These are phyloP conservation scores for Pseudogymnoascus sp. DNA, from an alignment of 2,329 filamentous ascomycete genomes.

Conservation along the genomic window DNA sequence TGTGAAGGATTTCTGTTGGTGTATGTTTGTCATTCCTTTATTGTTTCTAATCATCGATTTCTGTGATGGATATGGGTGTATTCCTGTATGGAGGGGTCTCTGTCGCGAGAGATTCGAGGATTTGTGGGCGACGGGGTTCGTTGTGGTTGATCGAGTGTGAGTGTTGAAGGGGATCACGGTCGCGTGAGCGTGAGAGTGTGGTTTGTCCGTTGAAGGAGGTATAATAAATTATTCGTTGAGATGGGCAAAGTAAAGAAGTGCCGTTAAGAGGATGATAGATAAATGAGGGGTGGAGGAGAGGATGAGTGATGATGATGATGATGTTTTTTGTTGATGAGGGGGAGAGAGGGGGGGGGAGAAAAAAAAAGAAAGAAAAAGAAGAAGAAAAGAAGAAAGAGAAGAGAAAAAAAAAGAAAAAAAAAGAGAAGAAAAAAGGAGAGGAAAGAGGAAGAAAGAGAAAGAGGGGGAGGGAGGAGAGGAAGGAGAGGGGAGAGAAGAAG, in stretches of 20 bases:
- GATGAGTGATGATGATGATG: slow-evolving; percentile 17
- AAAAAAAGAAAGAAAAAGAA: too few relatives aligned
- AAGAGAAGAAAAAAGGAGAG: too few relatives aligned
- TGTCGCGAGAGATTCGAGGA: slow-evolving; percentile 15
- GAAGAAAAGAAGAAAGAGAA: too few relatives aligned
- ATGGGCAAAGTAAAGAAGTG: slow-evolving; percentile 19
- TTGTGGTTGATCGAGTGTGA: slow-evolving; percentile 13
- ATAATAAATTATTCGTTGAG: slow-evolving; percentile 15
- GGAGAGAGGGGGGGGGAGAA: too few relatives aligned
- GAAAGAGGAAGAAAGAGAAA: too few relatives aligned
- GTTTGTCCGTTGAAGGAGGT: slow-evolving; percentile 24
- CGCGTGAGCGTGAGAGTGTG: slow-evolving; percentile 14
- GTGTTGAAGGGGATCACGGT: background rate
- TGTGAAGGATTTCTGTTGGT: slow-evolving; percentile 45
- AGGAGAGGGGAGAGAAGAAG: too few relatives aligned
- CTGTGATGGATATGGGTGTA: slow-evolving; percentile 30
- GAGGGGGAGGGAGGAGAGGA: too few relatives aligned
- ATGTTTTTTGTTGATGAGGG: slow-evolving; percentile 18
- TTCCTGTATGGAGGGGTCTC: slow-evolving; percentile 29
- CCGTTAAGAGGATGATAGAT: background rate
- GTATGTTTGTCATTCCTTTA: slow-evolving; percentile 45
- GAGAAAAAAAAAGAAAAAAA: too few relatives aligned
- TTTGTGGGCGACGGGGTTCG: background rate
- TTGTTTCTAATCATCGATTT: slow-evolving; percentile 47
- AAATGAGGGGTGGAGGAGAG: slow-evolving; percentile 23